Evolutionary conservation across 495 filamentous ascomycete genomes (phyloP).

Genomic region (Talaromyces thailandensis): DNA sequence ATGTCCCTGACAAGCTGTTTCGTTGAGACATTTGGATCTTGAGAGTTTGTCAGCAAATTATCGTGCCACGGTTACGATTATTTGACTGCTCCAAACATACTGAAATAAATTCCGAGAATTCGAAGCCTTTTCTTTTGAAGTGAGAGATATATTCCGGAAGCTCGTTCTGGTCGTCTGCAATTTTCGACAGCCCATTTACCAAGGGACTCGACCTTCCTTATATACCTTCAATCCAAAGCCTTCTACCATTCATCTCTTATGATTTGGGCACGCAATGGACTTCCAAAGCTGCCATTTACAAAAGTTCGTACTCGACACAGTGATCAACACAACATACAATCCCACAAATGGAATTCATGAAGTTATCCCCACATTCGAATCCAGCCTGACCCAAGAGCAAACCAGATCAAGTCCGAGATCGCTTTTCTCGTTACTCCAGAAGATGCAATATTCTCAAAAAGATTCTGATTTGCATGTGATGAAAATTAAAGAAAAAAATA

Average conservation of each 20-base stretch:
- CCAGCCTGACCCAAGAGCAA: not conserved
- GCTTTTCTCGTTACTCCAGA: not conserved
- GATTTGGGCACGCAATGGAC: not conserved
- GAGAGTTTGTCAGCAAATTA: not conserved
- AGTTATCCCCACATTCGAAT: conserved; percentile 4
- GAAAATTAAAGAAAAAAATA: not conserved
- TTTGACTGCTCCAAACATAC: too few species aligned
- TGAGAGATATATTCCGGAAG: too few species aligned
- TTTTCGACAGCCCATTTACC: not conserved
- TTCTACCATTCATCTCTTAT: not conserved
- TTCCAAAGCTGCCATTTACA: not conserved
- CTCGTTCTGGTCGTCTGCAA: too few species aligned
- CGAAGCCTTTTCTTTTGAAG: too few species aligned
- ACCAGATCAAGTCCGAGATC: not conserved
- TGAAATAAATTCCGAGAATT: too few species aligned
- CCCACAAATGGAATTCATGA: not conserved
- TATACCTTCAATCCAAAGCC: not conserved
- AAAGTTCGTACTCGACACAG: not conserved
- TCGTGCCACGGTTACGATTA: too few species aligned
- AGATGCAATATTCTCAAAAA: not conserved
- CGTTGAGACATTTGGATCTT: not conserved
- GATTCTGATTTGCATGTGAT: not conserved
- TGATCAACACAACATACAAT: not conserved
- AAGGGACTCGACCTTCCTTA: not conserved
- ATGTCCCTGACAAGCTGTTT: not conserved